phyloP scores from a whole-genome alignment of 139 green algal genomes.

The Dunaliella primolecta region DNA sequence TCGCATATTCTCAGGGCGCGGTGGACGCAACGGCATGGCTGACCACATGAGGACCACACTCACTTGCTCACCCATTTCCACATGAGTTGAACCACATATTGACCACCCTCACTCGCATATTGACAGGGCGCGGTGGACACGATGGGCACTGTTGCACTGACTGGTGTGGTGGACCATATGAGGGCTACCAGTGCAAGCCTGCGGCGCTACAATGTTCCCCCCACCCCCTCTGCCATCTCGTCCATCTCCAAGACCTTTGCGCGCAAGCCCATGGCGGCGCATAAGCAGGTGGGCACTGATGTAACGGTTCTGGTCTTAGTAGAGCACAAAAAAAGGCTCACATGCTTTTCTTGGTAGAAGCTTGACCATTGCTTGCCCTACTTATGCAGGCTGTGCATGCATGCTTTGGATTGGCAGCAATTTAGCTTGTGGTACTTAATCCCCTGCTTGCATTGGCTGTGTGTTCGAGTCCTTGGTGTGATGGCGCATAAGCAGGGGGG shows the following conservation, averaged over 20 bases:
- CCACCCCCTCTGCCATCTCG: slow-evolving; percentile 17
- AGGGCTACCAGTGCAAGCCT: slow-evolving; percentile 24
- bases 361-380: too few relatives aligned
- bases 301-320: background rate
- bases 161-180: slow-evolving; percentile 22
- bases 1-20: too few relatives aligned
- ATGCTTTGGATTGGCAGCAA: background rate
- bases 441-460: too few relatives aligned
- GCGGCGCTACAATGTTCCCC: slow-evolving; percentile 26
- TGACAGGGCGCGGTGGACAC: slow-evolving; percentile 19
- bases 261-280: slow-evolving; percentile 30
- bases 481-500: too few relatives aligned
- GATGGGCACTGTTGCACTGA: slow-evolving; percentile 11
- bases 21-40: slow-evolving; percentile 16
- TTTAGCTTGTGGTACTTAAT: too few relatives aligned
- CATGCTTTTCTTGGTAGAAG: too few relatives aligned
- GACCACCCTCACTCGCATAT: too few relatives aligned
- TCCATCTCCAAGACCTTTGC: slow-evolving; percentile 33
- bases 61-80: slow-evolving; percentile 16
- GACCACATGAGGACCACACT: slow-evolving; percentile 25
- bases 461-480: too few relatives aligned
- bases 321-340: background rate
- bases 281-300: slow-evolving; percentile 13
- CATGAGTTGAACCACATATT: too few relatives aligned
- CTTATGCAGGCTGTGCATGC: background rate